These are phyloP conservation scores for Phytophthora constricta DNA, from an alignment of 352 stramenopile genomes.

Conservation along the genomic window DNA sequence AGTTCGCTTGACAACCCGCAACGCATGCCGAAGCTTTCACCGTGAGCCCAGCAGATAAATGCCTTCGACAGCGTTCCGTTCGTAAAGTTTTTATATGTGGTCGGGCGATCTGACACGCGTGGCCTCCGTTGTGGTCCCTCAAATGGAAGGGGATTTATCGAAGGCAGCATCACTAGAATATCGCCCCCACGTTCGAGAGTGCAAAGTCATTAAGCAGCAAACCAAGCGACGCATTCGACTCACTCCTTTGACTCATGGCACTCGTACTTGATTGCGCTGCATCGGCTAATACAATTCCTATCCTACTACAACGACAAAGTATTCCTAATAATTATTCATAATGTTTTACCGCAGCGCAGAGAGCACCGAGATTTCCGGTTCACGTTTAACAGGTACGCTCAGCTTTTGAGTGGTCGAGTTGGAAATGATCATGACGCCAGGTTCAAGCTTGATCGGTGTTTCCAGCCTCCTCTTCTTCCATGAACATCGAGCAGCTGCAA, in stretches of 20 bases:
- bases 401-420: slow-evolving; percentile 4
- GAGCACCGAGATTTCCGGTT: slow-evolving; percentile 33
- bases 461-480: slow-evolving; percentile 17
- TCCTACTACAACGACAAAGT: slow-evolving; percentile 20
- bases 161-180: not conserved
- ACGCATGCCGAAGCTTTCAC: slow-evolving; percentile 53
- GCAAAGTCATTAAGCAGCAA: not conserved
- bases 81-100: not conserved
- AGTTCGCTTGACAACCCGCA: slow-evolving; percentile 81
- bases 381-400: slow-evolving; percentile 13
- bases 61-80: no score
- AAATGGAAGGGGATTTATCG: slow-evolving; percentile 8
- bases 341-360: slow-evolving; percentile 30
- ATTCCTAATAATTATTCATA: slow-evolving; percentile 39
- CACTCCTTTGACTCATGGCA: not conserved
- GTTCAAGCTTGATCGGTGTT: slow-evolving; percentile 10
- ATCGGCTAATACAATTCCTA: slow-evolving; percentile 35
- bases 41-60: slow-evolving; percentile 16
- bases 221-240: not conserved
- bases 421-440: not conserved
- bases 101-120: not conserved
- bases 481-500: slow-evolving; percentile 8
- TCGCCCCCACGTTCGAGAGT: not conserved
- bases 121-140: slow-evolving; percentile 6
- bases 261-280: not conserved